These are phyloP conservation scores for Aspergillus asperescens DNA, from an alignment of 495 filamentous ascomycete genomes.

Conservation along the genomic window DNA sequence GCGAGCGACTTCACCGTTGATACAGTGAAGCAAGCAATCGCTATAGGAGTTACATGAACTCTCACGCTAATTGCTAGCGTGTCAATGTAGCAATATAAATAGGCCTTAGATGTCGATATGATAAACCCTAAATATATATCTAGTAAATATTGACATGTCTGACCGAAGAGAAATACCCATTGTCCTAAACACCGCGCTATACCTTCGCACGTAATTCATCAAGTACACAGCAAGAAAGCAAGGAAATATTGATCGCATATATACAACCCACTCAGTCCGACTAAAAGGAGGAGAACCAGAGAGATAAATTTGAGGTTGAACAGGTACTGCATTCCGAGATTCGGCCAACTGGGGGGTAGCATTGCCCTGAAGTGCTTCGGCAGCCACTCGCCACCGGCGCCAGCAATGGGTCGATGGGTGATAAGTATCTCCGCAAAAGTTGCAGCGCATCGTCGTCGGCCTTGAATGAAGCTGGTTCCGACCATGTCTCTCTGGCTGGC, in stretches of 20 bases:
- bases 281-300: constrained; percentile 22
- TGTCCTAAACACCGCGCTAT: constrained; percentile 3
- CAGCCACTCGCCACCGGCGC: constrained; percentile 24
- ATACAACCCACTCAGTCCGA: neutral
- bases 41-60: too few relatives aligned
- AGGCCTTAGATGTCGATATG: neutral
- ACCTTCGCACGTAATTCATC: neutral
- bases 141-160: neutral
- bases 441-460: constrained; percentile 12
- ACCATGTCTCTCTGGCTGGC: constrained; percentile 19
- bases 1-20: too few relatives aligned
- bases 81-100: too few relatives aligned
- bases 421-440: constrained; percentile 21
- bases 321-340: constrained; percentile 17
- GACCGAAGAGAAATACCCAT: neutral
- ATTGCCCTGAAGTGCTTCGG: constrained; percentile 23
- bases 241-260: neutral
- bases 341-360: constrained; percentile 23
- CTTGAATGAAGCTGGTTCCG: constrained; percentile 3
- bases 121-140: neutral
- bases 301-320: constrained; percentile 24
- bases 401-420: constrained; percentile 23
- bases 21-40: too few relatives aligned
- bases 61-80: too few relatives aligned
- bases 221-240: neutral